These are phyloP conservation scores for Cytospora schulzeri DNA, from an alignment of 2,329 filamentous ascomycete genomes.

Conservation along the genomic window DNA sequence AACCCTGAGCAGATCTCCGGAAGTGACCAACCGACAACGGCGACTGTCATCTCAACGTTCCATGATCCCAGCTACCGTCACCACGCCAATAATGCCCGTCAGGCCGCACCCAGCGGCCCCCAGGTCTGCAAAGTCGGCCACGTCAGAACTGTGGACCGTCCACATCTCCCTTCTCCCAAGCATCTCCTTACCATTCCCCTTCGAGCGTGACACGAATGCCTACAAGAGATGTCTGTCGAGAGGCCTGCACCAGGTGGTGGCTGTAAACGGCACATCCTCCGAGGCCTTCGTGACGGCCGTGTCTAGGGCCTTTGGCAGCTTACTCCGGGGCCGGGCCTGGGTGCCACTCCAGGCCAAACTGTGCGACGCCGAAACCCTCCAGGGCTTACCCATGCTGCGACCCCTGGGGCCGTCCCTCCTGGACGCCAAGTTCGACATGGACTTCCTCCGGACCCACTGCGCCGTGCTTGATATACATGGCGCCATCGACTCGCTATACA, in stretches of 20 bases:
- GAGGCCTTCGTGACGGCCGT: conserved; percentile 53
- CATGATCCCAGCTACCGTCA: neutral
- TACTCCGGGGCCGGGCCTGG: conserved; percentile 56
- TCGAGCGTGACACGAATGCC: conserved; percentile 62
- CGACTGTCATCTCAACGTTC: conserved; percentile 29
- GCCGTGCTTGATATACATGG: conserved; percentile 58
- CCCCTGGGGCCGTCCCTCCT: conserved; percentile 50
- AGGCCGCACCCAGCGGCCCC: conserved; percentile 32
- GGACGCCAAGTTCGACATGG: conserved; percentile 47
- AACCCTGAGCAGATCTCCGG: neutral
- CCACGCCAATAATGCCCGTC: conserved; percentile 9
- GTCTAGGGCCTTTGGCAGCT: conserved; percentile 49
- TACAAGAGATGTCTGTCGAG: conserved; percentile 64
- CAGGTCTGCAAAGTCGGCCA: conserved; percentile 29
- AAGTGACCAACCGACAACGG: conserved; percentile 15
- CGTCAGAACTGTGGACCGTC: conserved; percentile 55
- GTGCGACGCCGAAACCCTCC: conserved; percentile 56
- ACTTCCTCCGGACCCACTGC: conserved; percentile 56
- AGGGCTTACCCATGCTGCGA: conserved; percentile 62
- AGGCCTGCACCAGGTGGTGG: conserved; percentile 60
- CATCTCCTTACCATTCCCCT: conserved; percentile 57
- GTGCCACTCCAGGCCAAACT: conserved; percentile 61
- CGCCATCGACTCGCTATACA: conserved; percentile 61
- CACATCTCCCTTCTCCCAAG: conserved; percentile 61
- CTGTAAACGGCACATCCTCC: conserved; percentile 52